phyloP scores from a whole-genome alignment of 768 basidiomycete species.

The Tulasnella sp. region DNA sequence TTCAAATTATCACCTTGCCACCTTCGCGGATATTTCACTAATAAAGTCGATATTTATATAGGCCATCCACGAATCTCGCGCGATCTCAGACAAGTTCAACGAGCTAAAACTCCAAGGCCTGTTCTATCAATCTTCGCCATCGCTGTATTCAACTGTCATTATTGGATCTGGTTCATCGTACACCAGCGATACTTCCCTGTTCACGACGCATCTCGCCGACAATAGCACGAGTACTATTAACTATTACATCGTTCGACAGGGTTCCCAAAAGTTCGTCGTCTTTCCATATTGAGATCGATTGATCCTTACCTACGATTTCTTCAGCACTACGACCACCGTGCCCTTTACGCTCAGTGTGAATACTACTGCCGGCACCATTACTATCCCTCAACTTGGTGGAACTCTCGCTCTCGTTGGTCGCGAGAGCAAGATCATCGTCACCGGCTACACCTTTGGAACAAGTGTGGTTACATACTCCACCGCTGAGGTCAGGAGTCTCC shows the following conservation, averaged over 20 bases:
- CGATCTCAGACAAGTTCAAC: conserved; percentile 48
- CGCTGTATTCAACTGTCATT: conserved; percentile 71
- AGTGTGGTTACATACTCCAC: conserved; percentile 37
- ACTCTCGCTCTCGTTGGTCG: conserved; percentile 32
- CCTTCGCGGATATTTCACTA: too few relatives aligned
- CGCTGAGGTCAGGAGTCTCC: conserved; percentile 31
- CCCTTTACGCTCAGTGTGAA: too few relatives aligned
- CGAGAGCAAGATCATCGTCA: conserved; percentile 42
- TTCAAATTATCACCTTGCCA: too few relatives aligned
- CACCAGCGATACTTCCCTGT: conserved; percentile 38
- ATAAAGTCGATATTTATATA: too few relatives aligned
- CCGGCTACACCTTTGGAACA: conserved; percentile 38
- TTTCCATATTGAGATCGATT: too few relatives aligned
- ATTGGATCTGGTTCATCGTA: conserved; percentile 46
- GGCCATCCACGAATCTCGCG: conserved; percentile 43
- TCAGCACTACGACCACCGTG: neutral
- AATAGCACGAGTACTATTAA: conserved; percentile 56
- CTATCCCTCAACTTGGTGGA: conserved; percentile 4
- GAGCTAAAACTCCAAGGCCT: conserved; percentile 69
- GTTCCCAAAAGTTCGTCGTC: too few relatives aligned
- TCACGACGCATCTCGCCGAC: conserved; percentile 56
- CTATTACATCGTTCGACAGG: conserved; percentile 65
- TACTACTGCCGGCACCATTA: neutral
- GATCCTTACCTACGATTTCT: neutral
- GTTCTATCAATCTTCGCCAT: conserved; percentile 70